Percentiles rank a stretch among this genome's conserved stretches.
phyloP scores from a whole-genome alignment of 805 yeast species.

The Starmerella khaoyaiensis region DNA sequence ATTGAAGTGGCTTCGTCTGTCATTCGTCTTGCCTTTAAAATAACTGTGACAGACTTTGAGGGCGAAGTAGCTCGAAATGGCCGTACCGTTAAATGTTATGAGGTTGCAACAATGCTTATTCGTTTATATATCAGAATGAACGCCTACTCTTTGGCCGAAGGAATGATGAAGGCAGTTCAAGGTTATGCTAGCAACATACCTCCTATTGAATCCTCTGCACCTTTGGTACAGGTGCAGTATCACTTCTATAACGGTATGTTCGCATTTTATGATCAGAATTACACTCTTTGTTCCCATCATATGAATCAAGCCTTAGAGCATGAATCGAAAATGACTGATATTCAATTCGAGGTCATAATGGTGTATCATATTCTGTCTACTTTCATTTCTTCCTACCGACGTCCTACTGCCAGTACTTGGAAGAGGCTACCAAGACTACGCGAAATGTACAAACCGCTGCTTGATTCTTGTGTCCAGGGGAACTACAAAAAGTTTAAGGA shows the following conservation, averaged over 20 bases:
- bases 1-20: slow-evolving; percentile 10
- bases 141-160: slow-evolving; percentile 20
- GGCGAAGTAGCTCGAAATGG: slow-evolving; percentile 13
- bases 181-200: slow-evolving; percentile 12
- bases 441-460: slow-evolving; percentile 11
- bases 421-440: slow-evolving; percentile 10
- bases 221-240: slow-evolving; percentile 13
- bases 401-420: slow-evolving; percentile 16
- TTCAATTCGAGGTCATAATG: slow-evolving; percentile 15
- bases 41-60: slow-evolving; percentile 13
- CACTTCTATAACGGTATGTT: slow-evolving; percentile 18
- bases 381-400: slow-evolving; percentile 4
- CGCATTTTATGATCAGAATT: slow-evolving; percentile 16
- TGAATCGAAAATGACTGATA: slow-evolving; percentile 2
- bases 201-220: slow-evolving; percentile 9
- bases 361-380: slow-evolving; percentile 17
- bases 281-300: slow-evolving; percentile 6
- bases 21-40: slow-evolving; percentile 14
- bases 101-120: slow-evolving; percentile 13
- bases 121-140: slow-evolving; percentile 18
- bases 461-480: slow-evolving; percentile 13
- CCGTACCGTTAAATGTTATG: slow-evolving; percentile 16
- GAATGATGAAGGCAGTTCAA: slow-evolving; percentile 15
- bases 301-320: slow-evolving; percentile 10
- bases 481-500: slow-evolving; percentile 4